Percentiles rank a stretch among this genome's conserved stretches.
phyloP scores from a whole-genome alignment of 1,284 basidiomycete species.

The Boletellus sp. region DNA sequence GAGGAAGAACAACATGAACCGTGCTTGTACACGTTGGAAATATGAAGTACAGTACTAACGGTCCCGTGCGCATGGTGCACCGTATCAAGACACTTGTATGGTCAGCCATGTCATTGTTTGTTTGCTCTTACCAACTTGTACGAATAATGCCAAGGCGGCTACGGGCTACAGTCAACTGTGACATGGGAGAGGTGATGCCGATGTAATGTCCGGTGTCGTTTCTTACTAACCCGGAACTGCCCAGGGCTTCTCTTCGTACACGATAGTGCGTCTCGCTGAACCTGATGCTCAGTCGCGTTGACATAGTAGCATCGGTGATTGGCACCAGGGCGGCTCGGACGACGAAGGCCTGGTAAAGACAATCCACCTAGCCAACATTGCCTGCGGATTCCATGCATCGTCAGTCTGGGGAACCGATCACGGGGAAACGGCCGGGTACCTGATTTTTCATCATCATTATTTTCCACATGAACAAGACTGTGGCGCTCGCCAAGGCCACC shows the following conservation, averaged over 20 bases:
- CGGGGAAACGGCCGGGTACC: not conserved
- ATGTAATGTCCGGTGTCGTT: not conserved
- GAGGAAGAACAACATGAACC: too few species aligned
- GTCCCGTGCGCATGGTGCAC: too few species aligned
- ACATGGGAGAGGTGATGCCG: slow-evolving; percentile 55
- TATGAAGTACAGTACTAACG: too few species aligned
- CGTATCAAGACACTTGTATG: too few species aligned
- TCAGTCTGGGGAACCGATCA: slow-evolving; percentile 26
- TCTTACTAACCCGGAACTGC: slow-evolving; percentile 1
- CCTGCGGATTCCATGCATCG: slow-evolving; percentile 65
- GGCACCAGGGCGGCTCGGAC: slow-evolving; percentile 50
- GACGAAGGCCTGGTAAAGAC: slow-evolving; percentile 60
- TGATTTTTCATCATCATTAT: not conserved
- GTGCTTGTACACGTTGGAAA: too few species aligned
- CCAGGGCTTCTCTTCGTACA: slow-evolving; percentile 54
- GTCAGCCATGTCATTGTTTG: too few species aligned
- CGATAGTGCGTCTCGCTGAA: slow-evolving; percentile 37
- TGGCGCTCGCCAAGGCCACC: slow-evolving; percentile 49
- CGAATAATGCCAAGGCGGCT: slow-evolving; percentile 27
- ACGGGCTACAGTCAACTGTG: slow-evolving; percentile 55
- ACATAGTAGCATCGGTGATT: not conserved
- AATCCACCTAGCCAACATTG: slow-evolving; percentile 61
- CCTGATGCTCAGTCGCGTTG: not conserved
- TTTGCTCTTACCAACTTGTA: too few species aligned
- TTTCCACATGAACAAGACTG: slow-evolving; percentile 56